Percentiles rank a stretch among this genome's conserved stretches.
Conservation (phyloP, 164 flowering plant genomes). For the Malania oleifera region DNA sequence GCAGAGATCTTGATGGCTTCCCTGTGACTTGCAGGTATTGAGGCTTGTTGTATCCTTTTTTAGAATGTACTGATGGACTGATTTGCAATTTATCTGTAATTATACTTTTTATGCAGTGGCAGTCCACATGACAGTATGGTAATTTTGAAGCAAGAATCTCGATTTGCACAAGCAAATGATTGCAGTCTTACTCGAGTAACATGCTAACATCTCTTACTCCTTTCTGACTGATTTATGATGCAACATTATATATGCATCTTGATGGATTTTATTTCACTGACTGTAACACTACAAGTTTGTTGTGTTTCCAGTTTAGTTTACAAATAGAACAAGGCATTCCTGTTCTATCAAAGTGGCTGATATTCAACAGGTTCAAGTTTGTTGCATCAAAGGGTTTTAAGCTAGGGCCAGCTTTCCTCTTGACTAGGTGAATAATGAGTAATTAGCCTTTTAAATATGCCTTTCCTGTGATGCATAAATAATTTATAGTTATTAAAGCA, state of each 20-base stretch:
- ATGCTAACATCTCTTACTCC: no score
- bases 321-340: constrained; percentile 98
- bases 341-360: constrained; percentile 75
- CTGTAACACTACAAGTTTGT: constrained; percentile 11
- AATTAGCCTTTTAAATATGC: no score
- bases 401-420: constrained; percentile 80
- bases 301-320: constrained; percentile 53
- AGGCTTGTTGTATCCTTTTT: background rate
- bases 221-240: background rate
- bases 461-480: background rate
- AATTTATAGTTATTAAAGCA: background rate
- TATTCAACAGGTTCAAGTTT: constrained; percentile 86
- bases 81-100: constrained; percentile 1
- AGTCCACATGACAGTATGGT: constrained; percentile 73
- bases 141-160: constrained; percentile 85
- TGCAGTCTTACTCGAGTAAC: constrained; percentile 66
- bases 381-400: constrained; percentile 73
- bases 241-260: background rate
- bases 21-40: constrained; percentile 89
- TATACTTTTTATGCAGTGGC: constrained; percentile 54
- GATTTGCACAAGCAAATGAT: constrained; percentile 65
- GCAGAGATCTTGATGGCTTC: constrained; percentile 77
- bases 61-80: background rate
- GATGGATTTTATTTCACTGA: background rate
- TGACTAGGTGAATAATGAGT: constrained; percentile 58